Percentiles rank a stretch among this genome's conserved stretches.
phyloP scores from a whole-genome alignment of 345 rosid species.

The Carallia brachiata region DNA sequence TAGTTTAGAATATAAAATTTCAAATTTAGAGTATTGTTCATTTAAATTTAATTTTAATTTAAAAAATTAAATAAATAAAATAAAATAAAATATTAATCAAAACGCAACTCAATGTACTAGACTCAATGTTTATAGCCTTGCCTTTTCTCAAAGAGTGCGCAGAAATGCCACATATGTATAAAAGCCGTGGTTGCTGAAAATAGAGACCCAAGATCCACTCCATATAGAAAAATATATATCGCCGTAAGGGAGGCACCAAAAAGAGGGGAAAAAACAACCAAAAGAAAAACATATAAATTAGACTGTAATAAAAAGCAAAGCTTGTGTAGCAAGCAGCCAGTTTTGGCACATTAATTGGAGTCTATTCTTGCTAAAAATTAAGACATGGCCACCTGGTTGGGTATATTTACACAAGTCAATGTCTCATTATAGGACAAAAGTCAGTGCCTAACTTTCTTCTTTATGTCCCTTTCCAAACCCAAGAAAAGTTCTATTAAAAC shows the following conservation, averaged over 20 bases:
- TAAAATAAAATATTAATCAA: too few relatives aligned
- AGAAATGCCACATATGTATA: background rate
- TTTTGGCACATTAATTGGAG: slow-evolving; percentile 5
- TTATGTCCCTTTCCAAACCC: slow-evolving; percentile 34
- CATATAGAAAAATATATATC: background rate
- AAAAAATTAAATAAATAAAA: too few relatives aligned
- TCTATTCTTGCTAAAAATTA: background rate
- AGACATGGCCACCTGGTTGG: background rate
- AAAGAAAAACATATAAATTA: background rate
- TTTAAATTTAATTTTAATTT: too few relatives aligned
- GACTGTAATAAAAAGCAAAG: background rate
- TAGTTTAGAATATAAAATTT: too few relatives aligned
- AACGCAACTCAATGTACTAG: too few relatives aligned
- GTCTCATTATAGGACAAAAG: slow-evolving; percentile 17
- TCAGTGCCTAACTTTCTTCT: slow-evolving; percentile 35
- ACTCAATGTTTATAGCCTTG: too few relatives aligned
- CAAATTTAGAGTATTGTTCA: too few relatives aligned
- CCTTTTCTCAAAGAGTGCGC: background rate
- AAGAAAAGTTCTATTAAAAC: slow-evolving; percentile 24
- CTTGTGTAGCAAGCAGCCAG: slow-evolving; percentile 14
- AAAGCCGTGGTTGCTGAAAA: slow-evolving; percentile 4
- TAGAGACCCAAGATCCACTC: background rate
- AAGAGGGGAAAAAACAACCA: background rate
- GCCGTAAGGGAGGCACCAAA: background rate
- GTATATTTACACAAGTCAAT: slow-evolving; percentile 30